Conservation (phyloP, 1,139 yeast species). For the Trichomonascaceae sp. region DNA sequence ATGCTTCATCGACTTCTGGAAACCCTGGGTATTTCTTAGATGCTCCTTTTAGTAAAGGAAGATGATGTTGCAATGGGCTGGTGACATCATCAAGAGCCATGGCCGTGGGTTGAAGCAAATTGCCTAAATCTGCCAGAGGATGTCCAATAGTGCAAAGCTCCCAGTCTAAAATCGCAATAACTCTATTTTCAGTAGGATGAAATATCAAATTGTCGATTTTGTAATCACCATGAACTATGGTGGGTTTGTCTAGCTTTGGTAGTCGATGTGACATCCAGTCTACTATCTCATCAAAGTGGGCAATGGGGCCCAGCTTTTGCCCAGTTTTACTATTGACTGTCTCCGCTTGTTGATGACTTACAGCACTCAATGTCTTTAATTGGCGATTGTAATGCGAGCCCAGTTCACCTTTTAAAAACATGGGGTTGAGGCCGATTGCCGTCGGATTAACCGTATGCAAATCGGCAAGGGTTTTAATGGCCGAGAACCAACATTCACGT, state of each 20-base stretch:
- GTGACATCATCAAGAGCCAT: constrained; percentile 20
- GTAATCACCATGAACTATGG: constrained; percentile 62
- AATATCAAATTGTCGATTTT: constrained; percentile 59
- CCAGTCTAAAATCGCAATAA: constrained; percentile 61
- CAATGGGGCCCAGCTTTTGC: constrained; percentile 45
- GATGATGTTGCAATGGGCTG: constrained; percentile 6
- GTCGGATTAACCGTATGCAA: constrained; percentile 50
- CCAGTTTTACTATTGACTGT: constrained; percentile 26
- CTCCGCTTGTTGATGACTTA: constrained; percentile 45
- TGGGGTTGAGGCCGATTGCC: constrained; percentile 36
- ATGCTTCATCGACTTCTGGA: constrained; percentile 24
- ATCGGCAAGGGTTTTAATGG: constrained; percentile 45
- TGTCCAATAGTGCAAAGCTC: constrained; percentile 65
- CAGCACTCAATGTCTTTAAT: constrained; percentile 43
- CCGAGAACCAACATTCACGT: constrained; percentile 43
- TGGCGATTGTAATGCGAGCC: constrained; percentile 52
- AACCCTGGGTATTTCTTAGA: constrained; percentile 20
- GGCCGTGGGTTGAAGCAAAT: constrained; percentile 53
- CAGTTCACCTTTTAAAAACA: constrained; percentile 33
- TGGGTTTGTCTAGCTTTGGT: constrained; percentile 41
- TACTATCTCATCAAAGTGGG: constrained; percentile 42
- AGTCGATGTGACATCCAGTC: constrained; percentile 44
- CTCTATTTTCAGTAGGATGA: constrained; percentile 44
- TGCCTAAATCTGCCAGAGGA: constrained; percentile 59
- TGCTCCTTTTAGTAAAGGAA: constrained; percentile 10